phyloP scores from a whole-genome alignment of 495 filamentous ascomycete species.

The Penicillium lividum region DNA sequence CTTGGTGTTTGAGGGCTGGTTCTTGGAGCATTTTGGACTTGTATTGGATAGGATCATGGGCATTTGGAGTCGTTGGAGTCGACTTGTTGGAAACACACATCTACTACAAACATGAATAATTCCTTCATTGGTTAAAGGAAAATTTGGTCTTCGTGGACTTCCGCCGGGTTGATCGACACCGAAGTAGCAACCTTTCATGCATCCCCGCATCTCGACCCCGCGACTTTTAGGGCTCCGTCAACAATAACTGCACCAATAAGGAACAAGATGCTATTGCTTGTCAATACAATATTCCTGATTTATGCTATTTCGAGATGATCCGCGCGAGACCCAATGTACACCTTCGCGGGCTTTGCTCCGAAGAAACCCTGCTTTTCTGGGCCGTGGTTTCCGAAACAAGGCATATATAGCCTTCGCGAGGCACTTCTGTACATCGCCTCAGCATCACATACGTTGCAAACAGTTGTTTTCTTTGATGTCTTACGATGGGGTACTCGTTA shows the following conservation, averaged over 20 bases:
- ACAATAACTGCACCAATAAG: constrained; percentile 31
- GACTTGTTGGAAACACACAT: constrained; percentile 2
- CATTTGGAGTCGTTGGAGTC: neutral
- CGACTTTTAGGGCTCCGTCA: constrained; percentile 8
- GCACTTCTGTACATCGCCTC: neutral
- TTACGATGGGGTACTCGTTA: neutral
- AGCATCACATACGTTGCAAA: neutral
- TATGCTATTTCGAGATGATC: neutral
- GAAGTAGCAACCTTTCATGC: constrained; percentile 7
- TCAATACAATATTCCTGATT: neutral
- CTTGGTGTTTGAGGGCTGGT: constrained; percentile 9
- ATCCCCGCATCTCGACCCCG: constrained; percentile 25
- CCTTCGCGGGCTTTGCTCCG: constrained; percentile 2
- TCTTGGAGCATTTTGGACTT: constrained; percentile 10
- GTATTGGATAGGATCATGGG: neutral
- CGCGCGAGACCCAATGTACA: neutral
- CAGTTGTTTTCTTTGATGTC: neutral
- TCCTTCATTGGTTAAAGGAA: neutral
- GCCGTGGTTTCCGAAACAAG: constrained; percentile 1
- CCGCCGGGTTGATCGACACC: constrained; percentile 21
- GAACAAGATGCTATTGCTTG: neutral
- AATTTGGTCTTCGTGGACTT: neutral
- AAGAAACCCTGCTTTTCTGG: neutral
- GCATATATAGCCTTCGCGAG: neutral
- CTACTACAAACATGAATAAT: constrained; percentile 5